Evolutionary conservation across 495 filamentous ascomycete genomes (phyloP), one percentile per base, ranked within the genome.

Genomic region (Aspergillus asperescens): DNA sequence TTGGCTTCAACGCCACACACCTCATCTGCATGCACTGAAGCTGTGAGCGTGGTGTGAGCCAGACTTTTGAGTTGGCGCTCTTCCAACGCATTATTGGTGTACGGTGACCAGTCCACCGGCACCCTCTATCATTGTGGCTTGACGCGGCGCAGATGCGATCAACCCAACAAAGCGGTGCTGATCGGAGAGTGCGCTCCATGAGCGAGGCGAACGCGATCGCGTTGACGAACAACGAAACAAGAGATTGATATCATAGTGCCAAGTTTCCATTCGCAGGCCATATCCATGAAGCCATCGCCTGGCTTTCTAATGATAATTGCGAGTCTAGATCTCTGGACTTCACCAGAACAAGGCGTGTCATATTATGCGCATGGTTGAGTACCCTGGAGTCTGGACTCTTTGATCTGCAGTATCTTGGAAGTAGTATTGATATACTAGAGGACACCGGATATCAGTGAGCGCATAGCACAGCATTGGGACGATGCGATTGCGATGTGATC

Each of bases 1-100:
- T 19, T 18, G 15, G 16, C 41, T 13, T 34, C 3, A 31, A 54
- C 57, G 57, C 57, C 57, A 60, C 57, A 24, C 53, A 56, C 53
- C 44, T 60, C 57, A 56, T 60, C 20, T 15, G 23, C 23, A 41
- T 50, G 18, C 27, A 22, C n/a, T 42, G 39, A 23, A 23, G 42
- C 29, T 22, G 28, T 40, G 54, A 51, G 54, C 53, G 28, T 55
- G 53, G 24, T 27, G 16, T 46, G 43, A 46, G 43, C 43, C 43
- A 46, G 43, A 34, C 5, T 19, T 46, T 46, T 40, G 51, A 38
- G n/a, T 45, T 47, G 50, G 20, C 41, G 41, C 1, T 18, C 29
- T 18, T 24, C 9, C 3, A n/a, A 16, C 10, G 5, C n/a, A 35
- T 43, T 23, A 24, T 43, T 43, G 13, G 41, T 15, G 3, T 4